Evolutionary conservation across 2,329 filamentous ascomycete genomes (phyloP).

Genomic region (Colletotrichum sp.): DNA sequence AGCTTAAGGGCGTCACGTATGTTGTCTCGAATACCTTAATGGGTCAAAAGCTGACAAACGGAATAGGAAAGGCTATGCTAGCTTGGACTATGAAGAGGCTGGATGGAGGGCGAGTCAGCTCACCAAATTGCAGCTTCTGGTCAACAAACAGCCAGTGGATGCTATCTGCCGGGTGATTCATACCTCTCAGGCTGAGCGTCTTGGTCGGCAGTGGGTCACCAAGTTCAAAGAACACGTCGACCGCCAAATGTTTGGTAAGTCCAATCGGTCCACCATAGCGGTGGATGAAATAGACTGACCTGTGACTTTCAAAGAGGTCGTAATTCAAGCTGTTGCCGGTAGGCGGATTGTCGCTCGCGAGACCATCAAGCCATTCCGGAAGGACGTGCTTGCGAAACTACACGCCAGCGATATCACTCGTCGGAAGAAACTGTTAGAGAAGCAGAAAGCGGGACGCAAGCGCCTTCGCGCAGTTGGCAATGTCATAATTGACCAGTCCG

Average conservation of each 20-base stretch:
- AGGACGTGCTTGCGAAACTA: slow-evolving; percentile 91
- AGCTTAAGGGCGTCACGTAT: slow-evolving; percentile 83
- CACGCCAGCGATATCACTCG: slow-evolving; percentile 89
- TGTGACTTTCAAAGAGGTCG: slow-evolving; percentile 64
- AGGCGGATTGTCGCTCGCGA: slow-evolving; percentile 86
- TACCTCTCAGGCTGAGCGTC: slow-evolving; percentile 76
- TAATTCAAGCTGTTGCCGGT: slow-evolving; percentile 91
- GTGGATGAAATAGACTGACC: background rate
- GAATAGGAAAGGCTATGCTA: slow-evolving; percentile 83
- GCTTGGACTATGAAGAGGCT: slow-evolving; percentile 94
- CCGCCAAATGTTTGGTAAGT: slow-evolving; percentile 82
- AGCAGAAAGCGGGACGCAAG: slow-evolving; percentile 95
- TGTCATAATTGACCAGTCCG: slow-evolving; percentile 94
- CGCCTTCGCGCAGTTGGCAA: slow-evolving; percentile 84
- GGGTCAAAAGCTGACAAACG: background rate
- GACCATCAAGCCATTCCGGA: slow-evolving; percentile 94
- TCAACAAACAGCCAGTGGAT: slow-evolving; percentile 93
- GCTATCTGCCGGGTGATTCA: slow-evolving; percentile 93
- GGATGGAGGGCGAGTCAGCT: slow-evolving; percentile 83
- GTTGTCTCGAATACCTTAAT: slow-evolving; percentile 16
- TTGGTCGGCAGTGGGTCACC: slow-evolving; percentile 87
- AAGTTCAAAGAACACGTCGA: slow-evolving; percentile 98
- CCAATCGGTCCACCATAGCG: too few relatives aligned
- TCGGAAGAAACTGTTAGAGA: slow-evolving; percentile 87
- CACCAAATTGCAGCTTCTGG: slow-evolving; percentile 88